Conservation (phyloP, 306 rosid genomes). For the Glycine tomentella region DNA sequence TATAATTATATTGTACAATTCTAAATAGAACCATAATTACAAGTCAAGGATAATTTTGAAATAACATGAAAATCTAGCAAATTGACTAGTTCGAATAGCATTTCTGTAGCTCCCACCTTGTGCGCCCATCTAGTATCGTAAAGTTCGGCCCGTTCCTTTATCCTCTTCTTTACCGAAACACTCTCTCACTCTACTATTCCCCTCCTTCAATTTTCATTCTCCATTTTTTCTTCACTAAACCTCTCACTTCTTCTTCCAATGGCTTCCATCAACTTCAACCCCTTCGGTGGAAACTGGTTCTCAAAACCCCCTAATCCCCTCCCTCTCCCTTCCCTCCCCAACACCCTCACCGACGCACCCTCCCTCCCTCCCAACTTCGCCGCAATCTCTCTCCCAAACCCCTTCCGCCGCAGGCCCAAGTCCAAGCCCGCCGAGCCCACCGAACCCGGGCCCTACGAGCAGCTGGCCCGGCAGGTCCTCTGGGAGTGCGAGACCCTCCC, state of each 20-base stretch:
- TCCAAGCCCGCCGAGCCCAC: constrained; percentile 38
- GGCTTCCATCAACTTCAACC: constrained; percentile 90
- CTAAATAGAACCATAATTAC: no score
- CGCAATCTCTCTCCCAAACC: constrained; percentile 57
- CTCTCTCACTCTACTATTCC: neutral
- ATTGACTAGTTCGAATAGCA: no score
- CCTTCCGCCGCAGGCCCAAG: constrained; percentile 51
- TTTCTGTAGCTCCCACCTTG: no score
- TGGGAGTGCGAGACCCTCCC: constrained; percentile 76
- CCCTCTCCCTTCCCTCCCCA: constrained; percentile 54
- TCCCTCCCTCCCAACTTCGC: constrained; percentile 62
- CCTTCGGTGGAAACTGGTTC: constrained; percentile 84
- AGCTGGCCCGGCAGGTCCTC: constrained; percentile 67
- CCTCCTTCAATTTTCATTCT: no score
- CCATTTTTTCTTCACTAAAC: no score
- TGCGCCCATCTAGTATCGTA: no score
- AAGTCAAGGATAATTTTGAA: no score
- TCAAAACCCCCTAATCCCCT: constrained; percentile 71
- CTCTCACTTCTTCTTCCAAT: constrained; percentile 29
- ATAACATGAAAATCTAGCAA: no score
- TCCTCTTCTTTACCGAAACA: no score
- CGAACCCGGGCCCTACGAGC: constrained; percentile 60
- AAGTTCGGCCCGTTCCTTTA: no score
- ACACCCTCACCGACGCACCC: constrained; percentile 47
- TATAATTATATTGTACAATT: no score